These are phyloP conservation scores for Aureobasidium leucospermi DNA, from an alignment of 2,329 filamentous ascomycete genomes.

Conservation along the genomic window DNA sequence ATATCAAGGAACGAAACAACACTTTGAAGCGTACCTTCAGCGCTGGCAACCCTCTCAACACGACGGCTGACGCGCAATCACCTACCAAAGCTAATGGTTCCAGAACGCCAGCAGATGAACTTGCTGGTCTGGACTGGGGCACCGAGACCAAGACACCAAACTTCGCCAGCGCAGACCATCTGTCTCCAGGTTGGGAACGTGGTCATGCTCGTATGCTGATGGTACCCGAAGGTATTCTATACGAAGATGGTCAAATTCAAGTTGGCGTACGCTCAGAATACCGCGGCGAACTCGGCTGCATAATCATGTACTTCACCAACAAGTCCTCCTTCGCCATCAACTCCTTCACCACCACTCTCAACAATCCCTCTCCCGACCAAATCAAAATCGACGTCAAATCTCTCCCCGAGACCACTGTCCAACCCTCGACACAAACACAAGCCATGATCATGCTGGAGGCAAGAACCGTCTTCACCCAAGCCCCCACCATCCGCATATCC, in stretches of 20 bases:
- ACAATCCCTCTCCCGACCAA: constrained; percentile 61
- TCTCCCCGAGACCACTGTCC: constrained; percentile 75
- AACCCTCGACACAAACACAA: constrained; percentile 69
- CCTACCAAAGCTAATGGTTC: constrained; percentile 28
- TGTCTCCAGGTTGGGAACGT: constrained; percentile 89
- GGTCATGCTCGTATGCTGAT: constrained; percentile 81
- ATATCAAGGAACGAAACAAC: constrained; percentile 70
- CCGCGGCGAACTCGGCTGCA: constrained; percentile 85
- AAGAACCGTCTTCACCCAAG: constrained; percentile 69
- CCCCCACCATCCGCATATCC: constrained; percentile 86
- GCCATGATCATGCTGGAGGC: constrained; percentile 94
- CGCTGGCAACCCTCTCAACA: constrained; percentile 22
- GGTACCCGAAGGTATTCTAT: constrained; percentile 75
- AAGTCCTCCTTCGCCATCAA: constrained; percentile 72
- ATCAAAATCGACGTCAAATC: constrained; percentile 83
- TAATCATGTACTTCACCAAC: constrained; percentile 95
- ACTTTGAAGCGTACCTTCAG: constrained; percentile 84
- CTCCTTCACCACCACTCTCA: constrained; percentile 90
- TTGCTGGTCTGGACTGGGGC: constrained; percentile 76
- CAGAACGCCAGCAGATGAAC: constrained; percentile 46
- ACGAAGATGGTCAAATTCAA: constrained; percentile 91
- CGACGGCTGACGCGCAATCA: constrained; percentile 40
- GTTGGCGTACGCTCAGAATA: constrained; percentile 90
- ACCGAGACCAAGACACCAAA: constrained; percentile 64
- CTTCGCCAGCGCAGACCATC: constrained; percentile 81